Evolutionary conservation across 345 rosid genomes (phyloP).

Genomic region (Salix purpurea): DNA sequence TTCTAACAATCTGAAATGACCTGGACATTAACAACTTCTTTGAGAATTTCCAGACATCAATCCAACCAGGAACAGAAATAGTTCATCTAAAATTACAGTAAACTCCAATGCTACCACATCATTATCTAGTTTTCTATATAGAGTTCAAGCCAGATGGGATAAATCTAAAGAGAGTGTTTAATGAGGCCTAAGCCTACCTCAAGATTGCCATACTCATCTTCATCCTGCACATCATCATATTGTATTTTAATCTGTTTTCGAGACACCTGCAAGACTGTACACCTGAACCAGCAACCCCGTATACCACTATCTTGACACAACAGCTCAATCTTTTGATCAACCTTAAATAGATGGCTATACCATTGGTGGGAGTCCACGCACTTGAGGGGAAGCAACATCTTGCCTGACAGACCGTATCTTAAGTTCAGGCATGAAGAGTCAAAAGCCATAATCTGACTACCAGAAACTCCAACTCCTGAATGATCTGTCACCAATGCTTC

Average conservation of each 20-base stretch:
- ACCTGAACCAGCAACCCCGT: conserved; percentile 96
- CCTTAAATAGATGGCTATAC: conserved; percentile 34
- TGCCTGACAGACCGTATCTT: conserved; percentile 46
- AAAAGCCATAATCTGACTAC: conserved; percentile 27
- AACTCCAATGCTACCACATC: not conserved
- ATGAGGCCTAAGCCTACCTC: conserved; percentile 52
- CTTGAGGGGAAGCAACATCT: conserved; percentile 48
- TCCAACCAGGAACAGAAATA: not conserved
- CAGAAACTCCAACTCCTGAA: conserved; percentile 26
- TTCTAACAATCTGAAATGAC: not conserved
- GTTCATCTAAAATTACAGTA: not conserved
- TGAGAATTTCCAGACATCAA: not conserved
- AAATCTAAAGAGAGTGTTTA: not conserved
- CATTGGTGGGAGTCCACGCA: conserved; percentile 42
- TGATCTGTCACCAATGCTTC: conserved; percentile 35
- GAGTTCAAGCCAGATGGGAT: not conserved
- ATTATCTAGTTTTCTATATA: not conserved
- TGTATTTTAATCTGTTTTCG: conserved; percentile 67
- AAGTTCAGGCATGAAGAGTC: conserved; percentile 42
- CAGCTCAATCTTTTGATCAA: conserved; percentile 69
- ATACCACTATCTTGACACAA: conserved; percentile 96
- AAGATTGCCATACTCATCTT: conserved; percentile 73
- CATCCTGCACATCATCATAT: conserved; percentile 86
- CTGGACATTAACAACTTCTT: not conserved
- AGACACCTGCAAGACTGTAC: conserved; percentile 64